Conservation (phyloP, 2,329 filamentous ascomycete genomes). For the Juglanconis sp. region DNA sequence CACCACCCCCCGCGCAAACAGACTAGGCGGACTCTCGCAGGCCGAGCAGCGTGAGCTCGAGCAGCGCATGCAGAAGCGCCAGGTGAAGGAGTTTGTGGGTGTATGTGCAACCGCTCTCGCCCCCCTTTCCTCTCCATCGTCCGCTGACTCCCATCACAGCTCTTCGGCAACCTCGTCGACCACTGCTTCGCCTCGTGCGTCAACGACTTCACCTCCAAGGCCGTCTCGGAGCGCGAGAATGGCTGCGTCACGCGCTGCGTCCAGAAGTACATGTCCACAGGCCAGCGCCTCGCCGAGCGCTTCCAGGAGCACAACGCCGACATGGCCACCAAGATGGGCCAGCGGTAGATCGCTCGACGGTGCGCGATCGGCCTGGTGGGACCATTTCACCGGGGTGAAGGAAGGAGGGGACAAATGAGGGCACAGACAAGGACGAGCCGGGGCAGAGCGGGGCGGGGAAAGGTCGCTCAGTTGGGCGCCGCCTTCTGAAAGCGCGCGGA, state of each 20-base stretch:
- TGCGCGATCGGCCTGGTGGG: not conserved
- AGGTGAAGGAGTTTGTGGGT: constrained; percentile 98
- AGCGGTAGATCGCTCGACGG: constrained; percentile 34
- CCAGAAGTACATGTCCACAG: constrained; percentile 91
- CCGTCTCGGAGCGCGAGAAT: constrained; percentile 80
- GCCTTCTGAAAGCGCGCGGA: too few relatives aligned
- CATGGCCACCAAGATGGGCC: constrained; percentile 53
- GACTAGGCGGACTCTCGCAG: constrained; percentile 54
- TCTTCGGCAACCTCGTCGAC: constrained; percentile 68
- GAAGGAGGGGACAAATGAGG: not conserved
- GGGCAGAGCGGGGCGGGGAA: too few relatives aligned
- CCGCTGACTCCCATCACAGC: constrained; percentile 31
- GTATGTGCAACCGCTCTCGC: constrained; percentile 52
- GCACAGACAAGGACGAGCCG: not conserved
- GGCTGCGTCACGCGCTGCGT: constrained; percentile 93
- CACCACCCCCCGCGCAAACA: constrained; percentile 1
- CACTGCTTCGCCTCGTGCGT: constrained; percentile 96
- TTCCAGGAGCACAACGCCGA: constrained; percentile 71
- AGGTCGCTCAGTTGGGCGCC: too few relatives aligned
- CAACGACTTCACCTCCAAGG: constrained; percentile 98
- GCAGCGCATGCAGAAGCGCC: constrained; percentile 91
- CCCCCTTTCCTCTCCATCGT: not conserved
- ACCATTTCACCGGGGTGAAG: not conserved
- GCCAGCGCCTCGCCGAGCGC: constrained; percentile 84
- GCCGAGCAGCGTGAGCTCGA: constrained; percentile 91